Conservation (phyloP, 352 stramenopile genomes). For the Pythium volutum region DNA sequence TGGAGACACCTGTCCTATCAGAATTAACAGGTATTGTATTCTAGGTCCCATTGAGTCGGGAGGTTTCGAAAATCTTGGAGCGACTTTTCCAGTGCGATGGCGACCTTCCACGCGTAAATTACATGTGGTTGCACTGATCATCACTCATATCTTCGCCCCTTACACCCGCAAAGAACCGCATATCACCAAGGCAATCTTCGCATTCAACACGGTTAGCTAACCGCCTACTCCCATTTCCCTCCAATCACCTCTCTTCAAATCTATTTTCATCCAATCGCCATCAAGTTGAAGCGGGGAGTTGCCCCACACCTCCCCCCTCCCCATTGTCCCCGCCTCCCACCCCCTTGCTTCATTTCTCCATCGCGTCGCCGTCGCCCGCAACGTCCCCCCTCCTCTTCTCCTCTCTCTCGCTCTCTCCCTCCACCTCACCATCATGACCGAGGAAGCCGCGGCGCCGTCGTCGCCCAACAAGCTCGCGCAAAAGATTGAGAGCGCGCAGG, state of each 20-base stretch:
- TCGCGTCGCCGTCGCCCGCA: conserved; percentile 1
- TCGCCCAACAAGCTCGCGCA: conserved; percentile 79
- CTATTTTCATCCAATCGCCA: conserved; percentile 1
- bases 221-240: neutral
- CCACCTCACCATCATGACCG: conserved; percentile 23
- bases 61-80: neutral
- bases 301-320: neutral
- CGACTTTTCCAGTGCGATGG: neutral
- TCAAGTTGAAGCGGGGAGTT: conserved; percentile 7
- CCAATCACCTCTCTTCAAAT: neutral
- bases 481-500: conserved; percentile 79
- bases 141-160: conserved; percentile 7
- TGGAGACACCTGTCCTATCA: neutral
- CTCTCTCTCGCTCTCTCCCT: neutral
- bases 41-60: neutral
- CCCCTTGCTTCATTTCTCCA: conserved; percentile 19
- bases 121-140: neutral
- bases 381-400: neutral
- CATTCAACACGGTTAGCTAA: neutral
- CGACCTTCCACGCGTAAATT: conserved; percentile 1
- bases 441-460: conserved; percentile 26
- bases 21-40: neutral
- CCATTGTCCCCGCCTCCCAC: neutral
- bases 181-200: neutral
- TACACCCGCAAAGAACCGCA: neutral